These are phyloP conservation scores for Mercurialis annua DNA, from an alignment of 345 rosid species.

Conservation along the genomic window DNA sequence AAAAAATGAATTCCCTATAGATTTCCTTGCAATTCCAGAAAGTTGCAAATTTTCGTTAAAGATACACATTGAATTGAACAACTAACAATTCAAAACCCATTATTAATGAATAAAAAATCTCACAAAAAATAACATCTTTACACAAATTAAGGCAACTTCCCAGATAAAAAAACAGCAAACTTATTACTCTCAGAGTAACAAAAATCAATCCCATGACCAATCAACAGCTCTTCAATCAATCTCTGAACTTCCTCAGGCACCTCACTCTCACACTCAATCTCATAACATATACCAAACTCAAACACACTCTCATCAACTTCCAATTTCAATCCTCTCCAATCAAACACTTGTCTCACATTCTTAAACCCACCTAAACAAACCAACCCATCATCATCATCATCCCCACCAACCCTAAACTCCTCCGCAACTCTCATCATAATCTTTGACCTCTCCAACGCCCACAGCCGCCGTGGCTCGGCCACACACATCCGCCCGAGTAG, in stretches of 20 bases:
- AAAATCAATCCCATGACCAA: constrained; percentile 25
- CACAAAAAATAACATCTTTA: no score
- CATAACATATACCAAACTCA: constrained; percentile 28
- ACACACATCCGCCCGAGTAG: constrained; percentile 15
- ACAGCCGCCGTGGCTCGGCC: constrained; percentile 17
- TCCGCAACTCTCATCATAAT: constrained; percentile 25
- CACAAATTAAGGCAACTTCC: constrained; percentile 20
- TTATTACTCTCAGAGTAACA: constrained; percentile 19
- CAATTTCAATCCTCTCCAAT: constrained; percentile 21
- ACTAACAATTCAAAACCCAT: no score
- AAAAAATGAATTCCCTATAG: no score
- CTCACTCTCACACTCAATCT: constrained; percentile 30
- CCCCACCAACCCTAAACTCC: constrained; percentile 23
- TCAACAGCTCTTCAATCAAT: constrained; percentile 25
- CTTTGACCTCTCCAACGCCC: constrained; percentile 11
- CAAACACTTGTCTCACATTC: constrained; percentile 26
- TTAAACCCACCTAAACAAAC: constrained; percentile 29
- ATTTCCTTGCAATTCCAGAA: no score
- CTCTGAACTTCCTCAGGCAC: constrained; percentile 25
- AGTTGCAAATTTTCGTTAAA: no score
- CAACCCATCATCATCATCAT: constrained; percentile 11
- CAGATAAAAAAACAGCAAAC: constrained; percentile 26
- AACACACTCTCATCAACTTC: constrained; percentile 30
- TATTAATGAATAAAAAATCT: no score
- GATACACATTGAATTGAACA: no score